phyloP scores from a whole-genome alignment of 2,329 filamentous ascomycete genomes.

The Chalara sp. region DNA sequence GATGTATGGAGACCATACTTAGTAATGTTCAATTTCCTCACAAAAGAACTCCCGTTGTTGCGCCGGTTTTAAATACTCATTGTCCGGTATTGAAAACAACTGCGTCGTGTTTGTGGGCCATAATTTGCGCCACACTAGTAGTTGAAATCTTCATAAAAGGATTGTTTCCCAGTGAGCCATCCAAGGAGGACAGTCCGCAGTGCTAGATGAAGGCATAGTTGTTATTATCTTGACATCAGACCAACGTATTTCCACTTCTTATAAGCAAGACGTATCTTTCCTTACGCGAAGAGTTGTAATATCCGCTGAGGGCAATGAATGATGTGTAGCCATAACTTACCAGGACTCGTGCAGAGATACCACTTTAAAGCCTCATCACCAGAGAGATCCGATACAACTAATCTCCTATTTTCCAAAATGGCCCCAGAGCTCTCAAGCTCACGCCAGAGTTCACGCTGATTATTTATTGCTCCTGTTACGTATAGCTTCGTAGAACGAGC shows the following conservation, averaged over 20 bases:
- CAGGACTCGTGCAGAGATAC: conserved; percentile 52
- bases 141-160: conserved; percentile 45
- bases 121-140: conserved; percentile 12
- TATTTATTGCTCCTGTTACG: conserved; percentile 44
- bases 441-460: conserved; percentile 22
- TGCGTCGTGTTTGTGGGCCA: no score
- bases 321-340: neutral
- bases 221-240: no score
- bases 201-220: no score
- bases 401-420: conserved; percentile 36
- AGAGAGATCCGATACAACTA: conserved; percentile 40
- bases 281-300: no score
- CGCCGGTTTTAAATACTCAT: no score
- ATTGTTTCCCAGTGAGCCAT: conserved; percentile 40
- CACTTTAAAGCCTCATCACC: conserved; percentile 33
- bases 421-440: conserved; percentile 21
- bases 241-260: no score
- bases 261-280: no score
- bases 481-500: conserved; percentile 51
- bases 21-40: no score
- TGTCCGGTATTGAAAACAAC: no score
- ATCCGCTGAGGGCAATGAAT: no score
- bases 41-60: no score
- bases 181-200: conserved; percentile 41
- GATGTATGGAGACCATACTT: no score